Conservation (phyloP, 2,329 filamentous ascomycete species). For the Apiospora aurea region DNA sequence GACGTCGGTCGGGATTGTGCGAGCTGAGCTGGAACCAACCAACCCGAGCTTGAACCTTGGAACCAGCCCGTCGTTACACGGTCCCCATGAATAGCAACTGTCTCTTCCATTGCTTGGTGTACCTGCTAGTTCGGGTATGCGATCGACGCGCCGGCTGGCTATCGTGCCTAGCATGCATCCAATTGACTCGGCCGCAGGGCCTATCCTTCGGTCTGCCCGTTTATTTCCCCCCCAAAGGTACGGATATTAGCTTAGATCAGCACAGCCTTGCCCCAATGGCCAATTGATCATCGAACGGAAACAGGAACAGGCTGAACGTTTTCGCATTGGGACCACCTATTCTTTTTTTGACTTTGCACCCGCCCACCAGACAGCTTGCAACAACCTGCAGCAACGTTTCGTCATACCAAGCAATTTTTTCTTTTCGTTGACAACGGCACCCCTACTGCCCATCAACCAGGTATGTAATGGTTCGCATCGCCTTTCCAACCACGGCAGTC, state of each 20-base stretch:
- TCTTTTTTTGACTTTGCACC: background rate
- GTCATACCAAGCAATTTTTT: background rate
- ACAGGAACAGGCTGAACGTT: background rate
- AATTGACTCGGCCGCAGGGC: slow-evolving; percentile 1
- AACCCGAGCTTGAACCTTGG: background rate
- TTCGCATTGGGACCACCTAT: background rate
- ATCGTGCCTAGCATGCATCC: background rate
- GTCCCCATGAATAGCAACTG: slow-evolving; percentile 12
- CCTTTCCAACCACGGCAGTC: slow-evolving; percentile 7
- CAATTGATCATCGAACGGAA: background rate
- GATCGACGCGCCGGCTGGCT: slow-evolving; percentile 4
- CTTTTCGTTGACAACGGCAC: background rate
- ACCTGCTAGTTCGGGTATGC: slow-evolving; percentile 16
- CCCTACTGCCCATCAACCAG: background rate
- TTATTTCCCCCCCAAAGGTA: background rate
- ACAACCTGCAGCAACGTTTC: background rate
- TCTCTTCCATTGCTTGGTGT: background rate
- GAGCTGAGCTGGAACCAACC: slow-evolving; percentile 13
- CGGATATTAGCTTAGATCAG: background rate
- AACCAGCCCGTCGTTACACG: background rate
- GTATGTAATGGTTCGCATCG: slow-evolving; percentile 14
- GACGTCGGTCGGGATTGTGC: background rate
- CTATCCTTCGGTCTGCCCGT: slow-evolving; percentile 18
- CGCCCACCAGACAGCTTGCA: background rate
- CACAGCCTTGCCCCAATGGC: background rate